A percentile compares a stretch with the other conserved stretches of the same genome.
These are phyloP conservation scores for Hirschfeldia incana DNA, from an alignment of 345 rosid species.

Conservation along the genomic window DNA sequence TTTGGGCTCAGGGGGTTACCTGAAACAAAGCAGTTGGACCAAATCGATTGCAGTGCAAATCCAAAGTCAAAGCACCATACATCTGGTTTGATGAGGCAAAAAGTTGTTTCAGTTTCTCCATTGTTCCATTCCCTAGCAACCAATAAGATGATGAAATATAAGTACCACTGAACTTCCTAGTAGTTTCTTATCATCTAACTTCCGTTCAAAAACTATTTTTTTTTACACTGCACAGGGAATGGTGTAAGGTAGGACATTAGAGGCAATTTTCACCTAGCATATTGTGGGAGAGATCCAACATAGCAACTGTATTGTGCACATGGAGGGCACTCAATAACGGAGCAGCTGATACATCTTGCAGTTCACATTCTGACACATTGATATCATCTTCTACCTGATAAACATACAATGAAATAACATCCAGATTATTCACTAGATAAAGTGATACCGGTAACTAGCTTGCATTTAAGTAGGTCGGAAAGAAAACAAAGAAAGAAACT, in stretches of 20 bases:
- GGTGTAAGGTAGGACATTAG: neutral
- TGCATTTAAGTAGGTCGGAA: conserved; percentile 18
- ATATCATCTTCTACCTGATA: conserved; percentile 90
- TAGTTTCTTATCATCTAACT: conserved; percentile 3
- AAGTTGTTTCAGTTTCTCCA: conserved; percentile 82
- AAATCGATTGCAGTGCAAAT: conserved; percentile 92
- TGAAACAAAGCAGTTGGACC: conserved; percentile 94
- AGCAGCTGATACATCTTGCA: conserved; percentile 87
- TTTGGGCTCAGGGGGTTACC: conserved; percentile 46
- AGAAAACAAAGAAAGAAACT: conserved; percentile 1
- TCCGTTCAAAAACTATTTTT: neutral
- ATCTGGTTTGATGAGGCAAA: conserved; percentile 68
- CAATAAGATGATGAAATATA: conserved; percentile 32
- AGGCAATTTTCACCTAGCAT: conserved; percentile 61
- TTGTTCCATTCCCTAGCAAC: conserved; percentile 83
- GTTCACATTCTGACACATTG: conserved; percentile 69
- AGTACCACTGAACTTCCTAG: neutral
- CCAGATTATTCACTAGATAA: conserved; percentile 17
- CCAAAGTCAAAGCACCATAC: conserved; percentile 83
- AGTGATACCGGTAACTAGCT: neutral
- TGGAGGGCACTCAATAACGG: conserved; percentile 79
- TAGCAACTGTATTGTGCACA: conserved; percentile 61
- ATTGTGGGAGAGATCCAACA: conserved; percentile 88
- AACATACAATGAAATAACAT: conserved; percentile 21
- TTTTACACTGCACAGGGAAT: neutral